Evolutionary conservation across 805 yeast genomes (phyloP), one percentile per base, ranked within the genome.

Genomic region (Sungouiozyma ichnusensis): DNA sequence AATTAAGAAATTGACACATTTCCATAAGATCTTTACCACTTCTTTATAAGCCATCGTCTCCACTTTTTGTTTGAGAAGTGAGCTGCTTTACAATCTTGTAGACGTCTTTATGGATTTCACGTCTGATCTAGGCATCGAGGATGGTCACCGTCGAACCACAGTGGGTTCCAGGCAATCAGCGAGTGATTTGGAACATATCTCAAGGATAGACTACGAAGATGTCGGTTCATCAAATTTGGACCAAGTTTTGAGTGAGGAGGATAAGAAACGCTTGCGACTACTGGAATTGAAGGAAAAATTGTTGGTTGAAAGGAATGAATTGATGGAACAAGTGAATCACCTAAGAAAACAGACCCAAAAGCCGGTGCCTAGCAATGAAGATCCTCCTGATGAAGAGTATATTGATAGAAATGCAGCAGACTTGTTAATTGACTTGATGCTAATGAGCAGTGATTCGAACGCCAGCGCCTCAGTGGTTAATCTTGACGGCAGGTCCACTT

Each of bases 101-200:
- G 9, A 24, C 29, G 29, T 24, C 29, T 11, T 24, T 6, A 54
- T 54, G 59, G 59, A 54, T 36, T 54, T 54, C 32, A 54, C 59
- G 1, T 52, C 57, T 15, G 59, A 54, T 41, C 36, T 53, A 16
- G 42, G 34, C 13, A 7, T 11, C 6, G 29, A 24, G 11, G 11
- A 24, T 24, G 29, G 29, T 24, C 29, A 24, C 11, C 29, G 29
- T 7, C 6, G 29, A 11, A 24, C 11, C 29, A 24, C 29, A 24
- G 29, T 11, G 9, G 29, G 29, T 7, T 24, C 29, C 29, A 11
- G 11, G 11, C 36, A 35, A 11, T 11, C 11, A 2, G 34, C 46
- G 3, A 39, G 43, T 19, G 48, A 45, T 17, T 13, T 33, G 9
- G 45, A 40, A 11, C 29, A 24, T 24, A 24, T 24, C 6, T 24